Percentiles rank a stretch among this genome's conserved stretches.
These are phyloP conservation scores for Alternaria sp. DNA, from an alignment of 2,329 filamentous ascomycete genomes.

Conservation along the genomic window DNA sequence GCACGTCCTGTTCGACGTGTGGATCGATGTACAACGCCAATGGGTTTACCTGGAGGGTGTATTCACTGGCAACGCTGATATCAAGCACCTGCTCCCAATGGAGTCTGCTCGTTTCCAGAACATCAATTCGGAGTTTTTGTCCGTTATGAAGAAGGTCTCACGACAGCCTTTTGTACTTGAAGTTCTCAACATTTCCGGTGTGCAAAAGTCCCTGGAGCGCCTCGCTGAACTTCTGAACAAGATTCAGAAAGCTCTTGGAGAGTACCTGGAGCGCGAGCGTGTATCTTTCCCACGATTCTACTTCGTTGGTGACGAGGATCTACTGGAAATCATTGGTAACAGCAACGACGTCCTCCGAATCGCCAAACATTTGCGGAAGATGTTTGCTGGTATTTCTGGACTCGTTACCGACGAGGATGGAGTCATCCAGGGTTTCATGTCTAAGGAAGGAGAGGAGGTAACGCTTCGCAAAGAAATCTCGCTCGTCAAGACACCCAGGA, in stretches of 20 bases:
- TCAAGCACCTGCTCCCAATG: conserved; percentile 95
- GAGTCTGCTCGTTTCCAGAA: conserved; percentile 98
- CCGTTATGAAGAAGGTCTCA: conserved; percentile 99
- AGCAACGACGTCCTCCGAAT: conserved; percentile 97
- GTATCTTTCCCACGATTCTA: conserved; percentile 99
- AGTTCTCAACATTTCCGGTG: conserved; percentile 92
- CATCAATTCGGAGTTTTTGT: conserved; percentile 98
- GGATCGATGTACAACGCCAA: conserved; percentile 99
- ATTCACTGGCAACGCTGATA: conserved; percentile 97
- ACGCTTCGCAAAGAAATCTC: conserved; percentile 90
- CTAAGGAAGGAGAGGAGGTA: conserved; percentile 92
- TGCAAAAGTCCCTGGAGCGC: conserved; percentile 94
- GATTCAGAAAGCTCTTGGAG: conserved; percentile 97
- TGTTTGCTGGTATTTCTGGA: conserved; percentile 96
- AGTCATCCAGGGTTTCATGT: conserved; percentile 89
- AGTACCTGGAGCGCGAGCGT: conserved; percentile 97
- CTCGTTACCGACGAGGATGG: conserved; percentile 90
- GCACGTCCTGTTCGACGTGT: conserved; percentile 97
- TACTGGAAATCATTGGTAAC: conserved; percentile 99
- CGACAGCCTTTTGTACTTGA: conserved; percentile 96
- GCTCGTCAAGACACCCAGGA: conserved; percentile 89
- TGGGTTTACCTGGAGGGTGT: conserved; percentile 99
- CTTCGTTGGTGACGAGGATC: conserved; percentile 97
- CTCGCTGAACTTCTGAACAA: conserved; percentile 97
- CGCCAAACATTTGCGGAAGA: conserved; percentile 99